phyloP scores from a whole-genome alignment of 176 grass and related monocot genomes.

The Aegilops longissima region DNA sequence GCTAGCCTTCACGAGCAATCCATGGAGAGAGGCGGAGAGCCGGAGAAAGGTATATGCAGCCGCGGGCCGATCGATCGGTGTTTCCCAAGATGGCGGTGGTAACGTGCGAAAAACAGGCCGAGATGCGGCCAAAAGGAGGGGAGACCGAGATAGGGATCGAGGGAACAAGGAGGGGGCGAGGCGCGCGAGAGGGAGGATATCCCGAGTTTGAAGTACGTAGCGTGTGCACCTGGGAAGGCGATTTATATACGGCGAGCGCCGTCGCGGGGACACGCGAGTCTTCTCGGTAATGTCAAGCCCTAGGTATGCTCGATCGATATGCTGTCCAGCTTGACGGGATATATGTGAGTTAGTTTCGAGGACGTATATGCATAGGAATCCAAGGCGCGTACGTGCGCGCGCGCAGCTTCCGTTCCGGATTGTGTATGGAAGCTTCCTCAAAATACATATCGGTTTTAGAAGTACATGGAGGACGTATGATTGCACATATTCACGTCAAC shows the following conservation, averaged over 20 bases:
- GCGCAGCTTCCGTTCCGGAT: no score
- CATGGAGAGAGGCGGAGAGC: not conserved
- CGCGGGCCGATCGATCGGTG: not conserved
- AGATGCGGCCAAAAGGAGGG: conserved; percentile 1
- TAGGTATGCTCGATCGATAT: not conserved
- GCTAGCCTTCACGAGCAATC: conserved; percentile 28
- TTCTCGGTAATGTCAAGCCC: conserved; percentile 19
- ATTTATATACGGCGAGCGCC: conserved; percentile 3
- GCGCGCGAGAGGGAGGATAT: not conserved
- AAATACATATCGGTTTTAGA: no score
- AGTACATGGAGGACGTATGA: no score
- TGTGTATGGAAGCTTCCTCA: no score
- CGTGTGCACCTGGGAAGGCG: not conserved
- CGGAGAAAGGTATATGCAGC: conserved; percentile 39
- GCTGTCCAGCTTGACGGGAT: not conserved
- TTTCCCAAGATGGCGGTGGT: not conserved
- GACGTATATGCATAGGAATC: not conserved
- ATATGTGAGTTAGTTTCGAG: conserved; percentile 21
- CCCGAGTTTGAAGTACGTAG: not conserved
- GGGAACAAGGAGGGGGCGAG: not conserved
- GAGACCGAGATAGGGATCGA: not conserved
- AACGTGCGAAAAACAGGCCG: not conserved
- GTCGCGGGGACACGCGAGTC: not conserved
- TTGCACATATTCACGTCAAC: no score
- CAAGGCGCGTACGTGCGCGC: no score